Percentiles rank a stretch among this genome's conserved stretches.
phyloP scores from a whole-genome alignment of 257 asterid genomes.

The Schizonepeta tenuifolia region DNA sequence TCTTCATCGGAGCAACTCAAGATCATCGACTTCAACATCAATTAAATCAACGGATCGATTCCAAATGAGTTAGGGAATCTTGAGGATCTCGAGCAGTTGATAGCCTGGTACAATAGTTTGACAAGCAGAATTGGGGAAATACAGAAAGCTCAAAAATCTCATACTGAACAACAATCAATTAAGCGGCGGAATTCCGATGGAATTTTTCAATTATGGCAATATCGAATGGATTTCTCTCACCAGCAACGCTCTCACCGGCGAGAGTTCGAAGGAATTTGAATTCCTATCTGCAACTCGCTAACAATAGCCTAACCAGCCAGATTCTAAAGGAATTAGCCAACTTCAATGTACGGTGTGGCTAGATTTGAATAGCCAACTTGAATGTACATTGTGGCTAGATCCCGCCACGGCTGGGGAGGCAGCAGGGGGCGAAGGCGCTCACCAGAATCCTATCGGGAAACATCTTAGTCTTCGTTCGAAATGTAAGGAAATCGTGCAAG shows the following conservation, averaged over 20 bases:
- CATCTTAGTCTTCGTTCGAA: conserved; percentile 80
- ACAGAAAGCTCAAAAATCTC: conserved; percentile 83
- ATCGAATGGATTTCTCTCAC: conserved; percentile 91
- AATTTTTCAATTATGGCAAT: conserved; percentile 62
- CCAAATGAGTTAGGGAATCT: conserved; percentile 78
- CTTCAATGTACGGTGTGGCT: conserved; percentile 92
- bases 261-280: conserved; percentile 69
- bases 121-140: conserved; percentile 79
- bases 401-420: conserved; percentile 87
- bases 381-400: conserved; percentile 81
- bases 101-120: conserved; percentile 90
- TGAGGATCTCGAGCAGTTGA: conserved; percentile 78
- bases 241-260: conserved; percentile 73
- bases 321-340: conserved; percentile 71
- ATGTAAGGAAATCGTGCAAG: conserved; percentile 85
- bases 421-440: conserved; percentile 74
- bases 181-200: conserved; percentile 68
- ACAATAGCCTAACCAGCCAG: conserved; percentile 75
- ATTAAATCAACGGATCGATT: conserved; percentile 79
- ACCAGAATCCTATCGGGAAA: conserved; percentile 86
- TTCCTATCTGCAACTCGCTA: conserved; percentile 68
- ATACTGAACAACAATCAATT: conserved; percentile 81
- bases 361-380: conserved; percentile 69
- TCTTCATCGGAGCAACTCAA: too few species aligned
- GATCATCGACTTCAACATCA: conserved; percentile 84